Percentiles rank a stretch among this genome's conserved stretches.
phyloP scores from a whole-genome alignment of 2,329 filamentous ascomycete genomes.

The Neurospora sp. region DNA sequence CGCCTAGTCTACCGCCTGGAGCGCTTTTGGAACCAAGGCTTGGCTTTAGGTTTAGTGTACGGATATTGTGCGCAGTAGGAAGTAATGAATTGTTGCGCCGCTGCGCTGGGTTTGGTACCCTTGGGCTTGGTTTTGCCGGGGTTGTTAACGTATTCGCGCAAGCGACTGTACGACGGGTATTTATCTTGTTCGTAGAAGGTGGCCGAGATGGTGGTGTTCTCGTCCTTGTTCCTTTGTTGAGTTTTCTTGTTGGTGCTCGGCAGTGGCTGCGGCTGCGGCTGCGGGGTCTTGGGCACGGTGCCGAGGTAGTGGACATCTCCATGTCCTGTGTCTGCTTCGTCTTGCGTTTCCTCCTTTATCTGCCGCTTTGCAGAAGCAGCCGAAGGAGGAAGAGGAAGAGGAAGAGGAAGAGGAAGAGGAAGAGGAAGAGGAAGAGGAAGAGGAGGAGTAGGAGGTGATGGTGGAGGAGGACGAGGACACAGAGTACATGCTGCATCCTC shows the following conservation, averaged over 20 bases:
- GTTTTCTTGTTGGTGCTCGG: neutral
- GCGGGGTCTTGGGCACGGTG: neutral
- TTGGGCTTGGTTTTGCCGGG: too few species aligned
- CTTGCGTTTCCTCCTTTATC: neutral
- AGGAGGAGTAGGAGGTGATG: too few species aligned
- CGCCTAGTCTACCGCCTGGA: too few species aligned
- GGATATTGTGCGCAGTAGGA: constrained; percentile 41
- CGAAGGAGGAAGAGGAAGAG: neutral
- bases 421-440: neutral
- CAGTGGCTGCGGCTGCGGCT: too few species aligned
- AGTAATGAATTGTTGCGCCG: constrained; percentile 16
- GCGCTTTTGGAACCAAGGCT: too few species aligned
- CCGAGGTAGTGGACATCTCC: neutral
- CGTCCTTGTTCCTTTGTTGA: neutral
- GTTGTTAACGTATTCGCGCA: too few species aligned
- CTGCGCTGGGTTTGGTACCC: too few species aligned
- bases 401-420: neutral
- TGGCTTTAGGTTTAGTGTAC: constrained; percentile 33
- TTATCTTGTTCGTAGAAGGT: neutral
- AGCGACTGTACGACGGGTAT: too few species aligned
- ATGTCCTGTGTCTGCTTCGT: neutral
- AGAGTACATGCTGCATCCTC: constrained; percentile 27
- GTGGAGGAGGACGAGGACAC: neutral
- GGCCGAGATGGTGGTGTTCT: neutral
- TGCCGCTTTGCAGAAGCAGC: neutral